A percentile compares a stretch with the other conserved stretches of the same genome.
These are phyloP conservation scores for Xylaria sp. DNA, from an alignment of 2,329 filamentous ascomycete genomes.

Conservation along the genomic window DNA sequence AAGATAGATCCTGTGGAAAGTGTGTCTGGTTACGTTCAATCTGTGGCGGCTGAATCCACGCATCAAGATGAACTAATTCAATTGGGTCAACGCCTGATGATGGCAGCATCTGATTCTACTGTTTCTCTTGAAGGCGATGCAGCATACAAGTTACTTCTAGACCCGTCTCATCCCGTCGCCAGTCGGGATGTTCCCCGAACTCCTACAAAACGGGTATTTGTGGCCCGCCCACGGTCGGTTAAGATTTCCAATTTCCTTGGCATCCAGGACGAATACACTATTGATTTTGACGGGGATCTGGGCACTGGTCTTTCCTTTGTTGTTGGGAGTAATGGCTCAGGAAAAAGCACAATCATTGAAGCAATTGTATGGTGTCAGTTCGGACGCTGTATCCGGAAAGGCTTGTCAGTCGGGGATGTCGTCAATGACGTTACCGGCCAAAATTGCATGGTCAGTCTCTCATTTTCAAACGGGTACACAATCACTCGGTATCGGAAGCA, in stretches of 20 bases:
- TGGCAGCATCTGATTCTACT: constrained; percentile 14
- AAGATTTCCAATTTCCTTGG: constrained; percentile 45
- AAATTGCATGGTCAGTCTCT: constrained; percentile 39
- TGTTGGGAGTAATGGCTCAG: constrained; percentile 41
- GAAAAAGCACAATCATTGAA: constrained; percentile 44
- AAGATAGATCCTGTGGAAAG: constrained; percentile 22
- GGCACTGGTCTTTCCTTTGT: constrained; percentile 39
- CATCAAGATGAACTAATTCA: constrained; percentile 23
- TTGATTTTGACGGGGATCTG: constrained; percentile 38
- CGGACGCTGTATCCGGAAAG: constrained; percentile 40
- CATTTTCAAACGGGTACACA: constrained; percentile 41
- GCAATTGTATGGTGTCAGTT: constrained; percentile 45
- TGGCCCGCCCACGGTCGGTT: constrained; percentile 35
- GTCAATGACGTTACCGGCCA: constrained; percentile 41
- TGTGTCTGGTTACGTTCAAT: constrained; percentile 30
- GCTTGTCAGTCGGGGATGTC: constrained; percentile 39
- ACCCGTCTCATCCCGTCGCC: constrained; percentile 16
- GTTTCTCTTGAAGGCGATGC: constrained; percentile 3
- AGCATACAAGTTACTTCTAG: constrained; percentile 27
- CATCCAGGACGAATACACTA: constrained; percentile 36
- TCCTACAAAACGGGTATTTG: constrained; percentile 32
- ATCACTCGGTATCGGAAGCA: constrained; percentile 41
- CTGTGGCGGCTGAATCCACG: constrained; percentile 20
- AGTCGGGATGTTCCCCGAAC: not conserved
- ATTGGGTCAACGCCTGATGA: constrained; percentile 30